These are phyloP conservation scores for Pseudophaeomoniella oleicola DNA, from an alignment of 2,329 filamentous ascomycete species.

Conservation along the genomic window DNA sequence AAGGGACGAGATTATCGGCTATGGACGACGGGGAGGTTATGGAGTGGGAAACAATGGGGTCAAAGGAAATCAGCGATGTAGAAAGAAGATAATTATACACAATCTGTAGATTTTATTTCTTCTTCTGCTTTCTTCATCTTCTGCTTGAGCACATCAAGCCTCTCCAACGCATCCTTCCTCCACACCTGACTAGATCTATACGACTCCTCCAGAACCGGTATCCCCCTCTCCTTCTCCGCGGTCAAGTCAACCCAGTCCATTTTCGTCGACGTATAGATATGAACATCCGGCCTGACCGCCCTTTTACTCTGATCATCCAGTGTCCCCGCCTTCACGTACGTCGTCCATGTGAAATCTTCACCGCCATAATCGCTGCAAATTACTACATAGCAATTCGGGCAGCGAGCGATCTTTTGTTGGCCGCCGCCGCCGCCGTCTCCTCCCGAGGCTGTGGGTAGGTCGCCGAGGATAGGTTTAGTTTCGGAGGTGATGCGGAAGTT, in stretches of 20 bases:
- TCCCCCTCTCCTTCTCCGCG: background rate
- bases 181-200: background rate
- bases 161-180: background rate
- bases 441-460: background rate
- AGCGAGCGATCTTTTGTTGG: slow-evolving; percentile 1
- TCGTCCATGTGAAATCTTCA: background rate
- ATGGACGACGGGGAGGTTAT: slow-evolving; percentile 31
- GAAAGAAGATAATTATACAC: background rate
- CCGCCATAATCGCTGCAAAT: slow-evolving; percentile 1
- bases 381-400: slow-evolving; percentile 1
- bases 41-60: slow-evolving; percentile 37
- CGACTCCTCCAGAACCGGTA: background rate
- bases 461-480: background rate
- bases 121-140: background rate
- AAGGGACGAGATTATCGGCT: slow-evolving; percentile 39
- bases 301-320: background rate
- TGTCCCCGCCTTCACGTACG: background rate
- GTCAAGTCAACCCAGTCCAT: background rate
- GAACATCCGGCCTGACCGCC: background rate
- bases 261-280: background rate
- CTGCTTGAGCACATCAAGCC: background rate
- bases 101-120: background rate
- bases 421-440: too few species aligned
- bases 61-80: slow-evolving; percentile 28
- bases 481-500: slow-evolving; percentile 1